Evolutionary conservation across 192 early-diverging fungal genomes (phyloP).

Genomic region (Podochytrium sp.): DNA sequence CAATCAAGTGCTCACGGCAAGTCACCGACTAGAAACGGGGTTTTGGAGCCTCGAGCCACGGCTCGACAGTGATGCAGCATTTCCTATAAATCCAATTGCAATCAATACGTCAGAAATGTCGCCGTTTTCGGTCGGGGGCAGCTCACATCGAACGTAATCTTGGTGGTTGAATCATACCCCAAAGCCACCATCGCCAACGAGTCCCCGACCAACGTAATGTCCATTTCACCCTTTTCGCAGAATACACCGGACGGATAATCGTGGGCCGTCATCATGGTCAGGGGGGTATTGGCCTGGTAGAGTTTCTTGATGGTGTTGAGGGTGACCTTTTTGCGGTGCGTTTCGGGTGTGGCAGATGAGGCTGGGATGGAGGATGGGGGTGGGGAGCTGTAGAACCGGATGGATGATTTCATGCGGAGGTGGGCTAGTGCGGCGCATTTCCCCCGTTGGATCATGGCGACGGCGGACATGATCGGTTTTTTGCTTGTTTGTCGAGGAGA

Average conservation of each 20-base stretch:
- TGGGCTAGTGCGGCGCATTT: too few relatives aligned
- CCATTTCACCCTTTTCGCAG: conserved; percentile 81
- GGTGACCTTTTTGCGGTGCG: conserved; percentile 86
- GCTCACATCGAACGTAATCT: conserved; percentile 83
- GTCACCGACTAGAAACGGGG: conserved; percentile 84
- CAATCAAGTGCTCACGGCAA: conserved; percentile 59
- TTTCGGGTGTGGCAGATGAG: too few relatives aligned
- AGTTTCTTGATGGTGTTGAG: conserved; percentile 78
- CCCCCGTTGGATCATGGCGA: too few relatives aligned
- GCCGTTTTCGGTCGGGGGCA: too few relatives aligned
- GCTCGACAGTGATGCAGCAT: conserved; percentile 96
- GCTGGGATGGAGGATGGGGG: too few relatives aligned
- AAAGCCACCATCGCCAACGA: conserved; percentile 96
- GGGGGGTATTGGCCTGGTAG: conserved; percentile 73
- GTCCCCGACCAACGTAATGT: conserved; percentile 92
- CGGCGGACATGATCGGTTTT: too few relatives aligned
- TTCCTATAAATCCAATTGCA: conserved; percentile 60
- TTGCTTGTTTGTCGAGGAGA: too few relatives aligned
- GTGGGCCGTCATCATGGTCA: conserved; percentile 94
- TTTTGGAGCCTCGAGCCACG: conserved; percentile 78
- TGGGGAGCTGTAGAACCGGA: too few relatives aligned
- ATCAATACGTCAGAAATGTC: too few relatives aligned
- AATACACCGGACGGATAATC: conserved; percentile 92
- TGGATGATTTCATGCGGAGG: too few relatives aligned
- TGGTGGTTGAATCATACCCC: conserved; percentile 84